Base-by-base conservation (phyloP, 768 basidiomycete genomes). In the Scleroderma citrinum region DNA sequence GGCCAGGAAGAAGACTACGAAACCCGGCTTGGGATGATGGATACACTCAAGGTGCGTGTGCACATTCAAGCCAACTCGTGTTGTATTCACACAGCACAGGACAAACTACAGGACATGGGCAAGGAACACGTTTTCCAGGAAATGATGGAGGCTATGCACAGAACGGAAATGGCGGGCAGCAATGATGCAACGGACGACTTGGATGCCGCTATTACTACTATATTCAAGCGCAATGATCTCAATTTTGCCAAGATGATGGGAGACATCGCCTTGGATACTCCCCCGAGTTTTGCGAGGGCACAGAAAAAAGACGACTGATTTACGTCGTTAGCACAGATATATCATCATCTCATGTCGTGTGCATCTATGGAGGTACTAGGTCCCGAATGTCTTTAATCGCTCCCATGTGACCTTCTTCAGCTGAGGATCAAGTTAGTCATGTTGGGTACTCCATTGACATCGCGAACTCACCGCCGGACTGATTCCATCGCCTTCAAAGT, bases 401-500 rank as follows among this genome's bases (percentile, higher is more conserved):
- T 65, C 65, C 14, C 59, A 2, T 12, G 56, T 54, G 19, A 60
- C 44, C 47, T 49, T 61, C 50, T 68, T 68, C 57, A 68, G 56
- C 67, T 68, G 23, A 8, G 20, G n/a, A 31, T 17, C 35, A 5
- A 5, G 35, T 53, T n/a, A 54, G 48, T 29, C 31, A 21, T 30
- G 4, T 38, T 41, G 17, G 11, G 6, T 34, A 11, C 24, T 24
- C 3, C 19, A 16, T 20, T 23, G 24, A 17, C 20, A 20, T 24
- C 17, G 14, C 16, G 8, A 42, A 38, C 83, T 58, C 57, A 88
- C 87, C 46, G 81, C 71, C 34, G 86, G 85, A 62, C 87, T 90
- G 13, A 84, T 76, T 10, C 81, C 83, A 23, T 75, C 67, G 24
- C 77, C 81, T 48, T 85, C 82, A 59, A 90, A 87, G 60, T 90